Conservation (phyloP, 768 basidiomycete genomes). For the Boletellus sp. region DNA sequence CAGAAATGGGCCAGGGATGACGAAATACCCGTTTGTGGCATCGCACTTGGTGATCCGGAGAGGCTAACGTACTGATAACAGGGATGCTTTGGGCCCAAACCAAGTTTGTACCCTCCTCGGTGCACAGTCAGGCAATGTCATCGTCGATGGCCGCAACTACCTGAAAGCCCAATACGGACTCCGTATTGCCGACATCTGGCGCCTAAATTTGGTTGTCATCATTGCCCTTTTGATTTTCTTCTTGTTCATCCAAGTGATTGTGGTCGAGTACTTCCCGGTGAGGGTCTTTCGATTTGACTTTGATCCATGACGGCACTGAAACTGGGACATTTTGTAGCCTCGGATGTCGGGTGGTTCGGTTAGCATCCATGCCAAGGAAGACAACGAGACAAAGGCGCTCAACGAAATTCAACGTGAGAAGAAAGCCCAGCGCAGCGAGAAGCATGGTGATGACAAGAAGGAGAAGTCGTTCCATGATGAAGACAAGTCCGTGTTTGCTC, state of each 20-base stretch:
- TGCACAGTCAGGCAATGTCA: conserved; percentile 49
- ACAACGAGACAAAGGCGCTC: conserved; percentile 47
- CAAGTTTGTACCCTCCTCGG: conserved; percentile 80
- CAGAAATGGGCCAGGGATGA: conserved; percentile 52
- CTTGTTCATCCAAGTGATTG: conserved; percentile 62
- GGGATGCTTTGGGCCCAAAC: conserved; percentile 54
- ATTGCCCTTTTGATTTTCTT: conserved; percentile 69
- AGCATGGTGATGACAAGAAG: conserved; percentile 24
- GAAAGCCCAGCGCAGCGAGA: conserved; percentile 42
- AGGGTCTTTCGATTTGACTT: not conserved
- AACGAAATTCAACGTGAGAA: conserved; percentile 52
- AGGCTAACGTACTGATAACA: conserved; percentile 24
- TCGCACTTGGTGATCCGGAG: not conserved
- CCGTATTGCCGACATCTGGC: conserved; percentile 53
- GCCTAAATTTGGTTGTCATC: conserved; percentile 65
- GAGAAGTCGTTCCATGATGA: conserved; percentile 21
- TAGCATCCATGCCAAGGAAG: conserved; percentile 60
- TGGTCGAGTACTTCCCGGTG: conserved; percentile 64
- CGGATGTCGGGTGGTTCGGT: conserved; percentile 38
- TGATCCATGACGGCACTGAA: not conserved
- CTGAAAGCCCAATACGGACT: conserved; percentile 53
- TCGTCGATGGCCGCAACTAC: conserved; percentile 60
- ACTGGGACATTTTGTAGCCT: conserved; percentile 23
- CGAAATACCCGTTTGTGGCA: conserved; percentile 57
- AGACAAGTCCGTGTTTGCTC: conserved; percentile 12